phyloP scores from a whole-genome alignment of 495 filamentous ascomycete species.

The Neurospora sp. region DNA sequence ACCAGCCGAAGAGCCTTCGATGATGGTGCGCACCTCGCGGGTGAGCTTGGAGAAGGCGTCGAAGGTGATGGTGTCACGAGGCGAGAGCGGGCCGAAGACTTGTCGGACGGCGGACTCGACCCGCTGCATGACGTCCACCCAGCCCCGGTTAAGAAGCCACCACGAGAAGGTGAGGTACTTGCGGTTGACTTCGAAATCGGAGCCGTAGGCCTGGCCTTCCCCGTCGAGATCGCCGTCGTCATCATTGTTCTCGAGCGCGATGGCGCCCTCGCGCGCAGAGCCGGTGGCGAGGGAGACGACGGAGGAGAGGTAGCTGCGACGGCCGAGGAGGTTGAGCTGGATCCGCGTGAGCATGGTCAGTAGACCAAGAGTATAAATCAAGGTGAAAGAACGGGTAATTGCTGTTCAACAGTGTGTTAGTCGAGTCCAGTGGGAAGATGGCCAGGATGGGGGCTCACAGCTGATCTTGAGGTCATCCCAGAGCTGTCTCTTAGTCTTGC shows the following conservation, averaged over 20 bases:
- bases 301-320: constrained; percentile 87
- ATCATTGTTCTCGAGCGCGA: constrained; percentile 81
- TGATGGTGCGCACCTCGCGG: constrained; percentile 63
- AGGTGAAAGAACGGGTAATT: constrained; percentile 79
- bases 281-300: constrained; percentile 79
- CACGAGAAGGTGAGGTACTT: constrained; percentile 93
- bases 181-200: constrained; percentile 88
- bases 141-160: constrained; percentile 93
- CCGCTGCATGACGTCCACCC: constrained; percentile 66
- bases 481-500: constrained; percentile 79
- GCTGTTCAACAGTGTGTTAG: constrained; percentile 45
- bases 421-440: background rate
- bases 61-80: constrained; percentile 77
- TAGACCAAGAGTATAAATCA: constrained; percentile 83
- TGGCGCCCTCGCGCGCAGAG: constrained; percentile 44
- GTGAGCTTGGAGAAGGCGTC: constrained; percentile 68
- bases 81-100: constrained; percentile 73
- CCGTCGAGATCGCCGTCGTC: constrained; percentile 79
- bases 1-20: constrained; percentile 70
- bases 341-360: constrained; percentile 88
- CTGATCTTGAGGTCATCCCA: constrained; percentile 98
- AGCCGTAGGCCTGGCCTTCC: constrained; percentile 67
- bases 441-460: constrained; percentile 45
- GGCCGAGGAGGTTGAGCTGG: constrained; percentile 93
- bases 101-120: constrained; percentile 75